Evolutionary conservation across 805 yeast genomes (phyloP).

Genomic region (Candida incommunis): DNA sequence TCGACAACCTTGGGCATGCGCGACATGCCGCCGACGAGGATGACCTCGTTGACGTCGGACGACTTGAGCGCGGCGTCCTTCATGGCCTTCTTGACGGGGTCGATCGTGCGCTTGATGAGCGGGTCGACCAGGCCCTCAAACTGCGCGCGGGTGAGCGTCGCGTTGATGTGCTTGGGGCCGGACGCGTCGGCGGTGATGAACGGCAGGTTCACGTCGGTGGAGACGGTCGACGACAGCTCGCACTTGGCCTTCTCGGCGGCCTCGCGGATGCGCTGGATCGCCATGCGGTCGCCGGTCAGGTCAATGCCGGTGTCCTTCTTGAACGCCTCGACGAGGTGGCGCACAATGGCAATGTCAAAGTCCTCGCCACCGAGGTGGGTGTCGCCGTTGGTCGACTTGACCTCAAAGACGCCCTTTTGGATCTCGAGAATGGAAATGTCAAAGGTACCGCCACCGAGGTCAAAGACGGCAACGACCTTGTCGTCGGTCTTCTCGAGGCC

Average conservation of each 20-base stretch:
- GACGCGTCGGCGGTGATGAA: conserved; percentile 79
- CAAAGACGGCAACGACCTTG: conserved; percentile 88
- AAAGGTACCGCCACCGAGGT: conserved; percentile 97
- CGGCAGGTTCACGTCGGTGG: conserved; percentile 68
- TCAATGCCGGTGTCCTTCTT: conserved; percentile 59
- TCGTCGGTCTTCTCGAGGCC: conserved; percentile 80
- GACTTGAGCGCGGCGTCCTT: conserved; percentile 63
- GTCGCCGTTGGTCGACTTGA: conserved; percentile 94
- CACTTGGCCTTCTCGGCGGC: conserved; percentile 86
- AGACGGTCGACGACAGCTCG: conserved; percentile 61
- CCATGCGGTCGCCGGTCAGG: conserved; percentile 52
- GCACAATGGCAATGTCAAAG: conserved; percentile 75
- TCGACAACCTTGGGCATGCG: conserved; percentile 81
- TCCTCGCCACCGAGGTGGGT: conserved; percentile 91
- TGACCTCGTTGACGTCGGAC: conserved; percentile 61
- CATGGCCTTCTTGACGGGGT: conserved; percentile 68
- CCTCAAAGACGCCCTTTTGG: conserved; percentile 96
- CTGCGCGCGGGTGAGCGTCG: conserved; percentile 51
- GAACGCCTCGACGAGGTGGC: conserved; percentile 69
- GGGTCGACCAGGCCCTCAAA: conserved; percentile 54
- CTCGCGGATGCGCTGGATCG: conserved; percentile 75
- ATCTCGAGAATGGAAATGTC: conserved; percentile 94
- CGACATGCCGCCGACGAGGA: conserved; percentile 84
- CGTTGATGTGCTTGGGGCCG: conserved; percentile 68
- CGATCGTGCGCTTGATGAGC: conserved; percentile 56